Percentiles rank a stretch among this genome's conserved stretches.
phyloP scores from a whole-genome alignment of 495 filamentous ascomycete species.

The Annulohypoxylon maeteangense region DNA sequence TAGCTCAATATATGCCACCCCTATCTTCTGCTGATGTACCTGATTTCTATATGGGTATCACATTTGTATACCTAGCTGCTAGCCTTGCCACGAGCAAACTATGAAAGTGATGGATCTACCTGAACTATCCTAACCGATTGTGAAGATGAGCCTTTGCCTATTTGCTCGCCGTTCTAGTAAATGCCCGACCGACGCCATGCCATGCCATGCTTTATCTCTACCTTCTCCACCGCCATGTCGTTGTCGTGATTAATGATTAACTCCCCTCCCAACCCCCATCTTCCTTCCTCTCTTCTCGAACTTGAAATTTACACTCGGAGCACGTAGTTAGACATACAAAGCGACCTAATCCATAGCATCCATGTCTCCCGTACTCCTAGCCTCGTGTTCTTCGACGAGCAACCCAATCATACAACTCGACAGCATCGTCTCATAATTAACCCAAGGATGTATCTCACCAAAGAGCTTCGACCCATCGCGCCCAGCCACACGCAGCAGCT shows the following conservation, averaged over 20 bases:
- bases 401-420: constrained; percentile 86
- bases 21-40: background rate
- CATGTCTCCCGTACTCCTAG: constrained; percentile 49
- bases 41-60: constrained; percentile 27
- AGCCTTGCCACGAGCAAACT: background rate
- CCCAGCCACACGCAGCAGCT: constrained; percentile 83
- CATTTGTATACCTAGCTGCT: constrained; percentile 24
- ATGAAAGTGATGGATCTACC: background rate
- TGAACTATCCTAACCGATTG: background rate
- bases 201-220: constrained; percentile 10
- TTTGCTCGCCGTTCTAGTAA: constrained; percentile 8
- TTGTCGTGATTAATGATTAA: background rate
- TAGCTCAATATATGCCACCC: background rate
- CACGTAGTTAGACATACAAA: background rate
- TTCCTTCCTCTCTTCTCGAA: background rate
- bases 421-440: constrained; percentile 96
- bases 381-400: constrained; percentile 80
- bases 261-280: background rate
- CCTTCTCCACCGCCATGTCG: background rate
- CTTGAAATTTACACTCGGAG: background rate
- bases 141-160: background rate
- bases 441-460: constrained; percentile 94
- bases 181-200: constrained; percentile 17
- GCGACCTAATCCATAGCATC: constrained; percentile 76
- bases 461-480: constrained; percentile 83